phyloP scores from a whole-genome alignment of 495 filamentous ascomycete genomes.

The Darksidea phi region DNA sequence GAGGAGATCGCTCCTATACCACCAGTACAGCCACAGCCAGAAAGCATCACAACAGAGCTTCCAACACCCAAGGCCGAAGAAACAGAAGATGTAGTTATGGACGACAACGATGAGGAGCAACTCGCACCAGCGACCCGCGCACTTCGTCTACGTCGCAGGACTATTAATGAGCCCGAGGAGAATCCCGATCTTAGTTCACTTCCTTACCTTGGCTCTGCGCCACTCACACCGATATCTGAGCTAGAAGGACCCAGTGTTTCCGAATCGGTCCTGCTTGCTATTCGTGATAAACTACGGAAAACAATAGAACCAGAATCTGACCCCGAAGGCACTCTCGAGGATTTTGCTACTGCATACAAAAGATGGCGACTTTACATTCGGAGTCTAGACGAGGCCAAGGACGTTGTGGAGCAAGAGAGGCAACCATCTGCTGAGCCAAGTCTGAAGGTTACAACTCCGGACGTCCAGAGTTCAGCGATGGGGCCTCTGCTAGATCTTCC shows the following conservation, averaged over 20 bases:
- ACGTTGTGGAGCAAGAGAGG: constrained; percentile 52
- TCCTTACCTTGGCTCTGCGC: constrained; percentile 41
- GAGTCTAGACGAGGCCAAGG: constrained; percentile 58
- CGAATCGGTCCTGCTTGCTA: constrained; percentile 28
- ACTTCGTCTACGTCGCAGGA: constrained; percentile 9
- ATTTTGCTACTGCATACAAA: constrained; percentile 50
- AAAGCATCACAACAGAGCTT: constrained; percentile 27
- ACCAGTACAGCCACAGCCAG: constrained; percentile 13
- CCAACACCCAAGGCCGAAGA: constrained; percentile 36
- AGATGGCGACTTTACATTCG: constrained; percentile 51
- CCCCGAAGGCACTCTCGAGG: constrained; percentile 43
- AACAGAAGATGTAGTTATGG: constrained; percentile 31
- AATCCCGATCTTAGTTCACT: constrained; percentile 39
- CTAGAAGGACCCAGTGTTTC: constrained; percentile 24
- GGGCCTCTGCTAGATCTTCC: constrained; percentile 16
- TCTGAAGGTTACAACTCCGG: constrained; percentile 44
- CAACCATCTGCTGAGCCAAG: constrained; percentile 47
- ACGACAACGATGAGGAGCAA: constrained; percentile 13
- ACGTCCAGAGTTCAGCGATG: constrained; percentile 35
- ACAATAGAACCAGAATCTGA: neutral
- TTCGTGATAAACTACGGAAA: constrained; percentile 16
- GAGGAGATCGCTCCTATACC: constrained; percentile 6
- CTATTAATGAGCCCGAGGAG: constrained; percentile 21
- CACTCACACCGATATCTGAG: constrained; percentile 39
- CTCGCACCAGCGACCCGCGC: constrained; percentile 17